A percentile compares a stretch with the other conserved stretches of the same genome.
phyloP scores from a whole-genome alignment of 2,329 filamentous ascomycete species.

The Penicillium rolfsii region DNA sequence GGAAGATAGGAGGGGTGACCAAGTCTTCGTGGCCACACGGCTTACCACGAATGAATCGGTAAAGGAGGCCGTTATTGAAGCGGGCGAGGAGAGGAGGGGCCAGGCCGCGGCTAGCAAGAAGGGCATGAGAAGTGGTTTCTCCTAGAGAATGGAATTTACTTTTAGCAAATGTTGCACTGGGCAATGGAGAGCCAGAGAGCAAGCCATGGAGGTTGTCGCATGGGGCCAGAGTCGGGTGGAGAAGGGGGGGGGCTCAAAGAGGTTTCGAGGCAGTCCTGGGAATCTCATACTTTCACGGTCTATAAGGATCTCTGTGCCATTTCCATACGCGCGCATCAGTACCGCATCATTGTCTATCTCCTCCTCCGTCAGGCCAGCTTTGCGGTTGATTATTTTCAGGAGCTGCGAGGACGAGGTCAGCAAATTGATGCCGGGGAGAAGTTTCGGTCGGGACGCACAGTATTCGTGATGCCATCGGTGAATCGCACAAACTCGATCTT shows the following conservation, averaged over 20 bases:
- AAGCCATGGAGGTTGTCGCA: not conserved
- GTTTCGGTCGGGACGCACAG: conserved; percentile 53
- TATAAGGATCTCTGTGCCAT: conserved; percentile 92
- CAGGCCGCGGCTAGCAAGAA: conserved; percentile 79
- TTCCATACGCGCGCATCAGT: conserved; percentile 88
- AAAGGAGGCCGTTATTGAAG: conserved; percentile 95
- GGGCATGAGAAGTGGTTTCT: conserved; percentile 72
- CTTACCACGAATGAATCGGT: conserved; percentile 82
- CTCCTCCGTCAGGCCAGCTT: conserved; percentile 70
- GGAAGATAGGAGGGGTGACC: conserved; percentile 73
- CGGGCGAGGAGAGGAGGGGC: conserved; percentile 86
- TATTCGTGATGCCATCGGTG: conserved; percentile 98
- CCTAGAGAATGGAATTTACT: conserved; percentile 48
- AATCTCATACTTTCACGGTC: conserved; percentile 79
- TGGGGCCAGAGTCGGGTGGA: conserved; percentile 2
- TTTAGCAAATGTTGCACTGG: conserved; percentile 42
- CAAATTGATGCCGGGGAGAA: conserved; percentile 1
- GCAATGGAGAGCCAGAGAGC: conserved; percentile 22
- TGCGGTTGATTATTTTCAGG: conserved; percentile 55
- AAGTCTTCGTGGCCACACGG: conserved; percentile 82
- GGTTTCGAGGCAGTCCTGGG: conserved; percentile 9
- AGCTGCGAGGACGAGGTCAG: conserved; percentile 45
- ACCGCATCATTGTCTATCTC: conserved; percentile 83
- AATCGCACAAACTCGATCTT: conserved; percentile 85
- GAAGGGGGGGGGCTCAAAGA: not conserved